Evolutionary conservation across 2,329 filamentous ascomycete species (phyloP).

Genomic region (Fusarium palustre): DNA sequence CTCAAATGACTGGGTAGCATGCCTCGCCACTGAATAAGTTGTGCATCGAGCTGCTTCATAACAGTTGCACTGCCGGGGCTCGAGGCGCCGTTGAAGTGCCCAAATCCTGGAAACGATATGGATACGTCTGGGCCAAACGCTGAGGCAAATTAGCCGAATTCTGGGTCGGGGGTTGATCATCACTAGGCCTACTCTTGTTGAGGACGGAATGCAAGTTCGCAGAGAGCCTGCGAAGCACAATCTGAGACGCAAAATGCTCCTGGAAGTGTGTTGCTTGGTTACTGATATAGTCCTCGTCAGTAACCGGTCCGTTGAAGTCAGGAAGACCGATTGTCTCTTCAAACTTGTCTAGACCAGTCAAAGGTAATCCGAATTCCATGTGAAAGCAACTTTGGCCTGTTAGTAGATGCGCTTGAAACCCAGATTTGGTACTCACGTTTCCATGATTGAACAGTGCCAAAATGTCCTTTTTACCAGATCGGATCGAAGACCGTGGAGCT

Average conservation of each 20-base stretch:
- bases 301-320: constrained; percentile 61
- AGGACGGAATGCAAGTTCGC: constrained; percentile 64
- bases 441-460: constrained; percentile 48
- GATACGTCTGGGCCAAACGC: constrained; percentile 36
- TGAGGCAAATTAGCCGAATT: constrained; percentile 18
- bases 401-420: constrained; percentile 2
- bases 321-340: constrained; percentile 67
- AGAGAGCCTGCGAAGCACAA: constrained; percentile 66
- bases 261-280: constrained; percentile 66
- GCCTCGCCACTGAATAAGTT: constrained; percentile 69
- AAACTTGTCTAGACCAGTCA: constrained; percentile 65
- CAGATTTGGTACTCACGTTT: constrained; percentile 35
- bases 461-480: constrained; percentile 45
- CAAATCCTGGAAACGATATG: constrained; percentile 32
- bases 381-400: constrained; percentile 60
- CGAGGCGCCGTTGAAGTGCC: constrained; percentile 25
- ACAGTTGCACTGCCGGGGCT: constrained; percentile 46
- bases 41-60: constrained; percentile 63
- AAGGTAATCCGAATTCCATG: constrained; percentile 68
- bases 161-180: too few relatives aligned
- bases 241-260: constrained; percentile 70
- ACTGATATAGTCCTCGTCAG: constrained; percentile 59
- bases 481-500: constrained; percentile 42
- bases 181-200: constrained; percentile 60
- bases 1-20: constrained; percentile 66